A percentile compares a stretch with the other conserved stretches of the same genome.
Evolutionary conservation across 306 rosid species (phyloP).

Genomic region (Casuarina glauca): DNA sequence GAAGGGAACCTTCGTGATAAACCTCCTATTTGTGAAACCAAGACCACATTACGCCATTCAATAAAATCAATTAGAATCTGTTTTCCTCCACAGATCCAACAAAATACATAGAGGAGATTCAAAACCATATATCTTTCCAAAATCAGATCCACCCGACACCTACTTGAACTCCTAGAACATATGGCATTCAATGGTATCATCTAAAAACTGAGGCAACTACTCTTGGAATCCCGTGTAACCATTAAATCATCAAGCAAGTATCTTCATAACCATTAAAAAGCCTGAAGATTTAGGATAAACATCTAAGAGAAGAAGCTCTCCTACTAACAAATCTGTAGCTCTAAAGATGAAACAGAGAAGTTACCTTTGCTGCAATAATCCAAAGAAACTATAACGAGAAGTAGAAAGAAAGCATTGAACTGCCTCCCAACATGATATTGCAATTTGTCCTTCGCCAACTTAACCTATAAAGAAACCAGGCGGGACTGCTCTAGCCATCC

Average conservation of each 20-base stretch:
- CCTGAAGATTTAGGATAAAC: not conserved
- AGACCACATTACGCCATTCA: too few species aligned
- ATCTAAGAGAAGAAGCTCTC: too few species aligned
- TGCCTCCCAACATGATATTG: too few species aligned
- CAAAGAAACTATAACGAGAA: too few species aligned
- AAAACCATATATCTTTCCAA: not conserved
- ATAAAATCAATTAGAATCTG: too few species aligned
- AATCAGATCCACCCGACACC: not conserved
- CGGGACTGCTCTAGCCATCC: not conserved
- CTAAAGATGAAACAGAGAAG: too few species aligned
- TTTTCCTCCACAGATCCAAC: not conserved
- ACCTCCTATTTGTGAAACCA: too few species aligned
- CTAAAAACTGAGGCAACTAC: not conserved
- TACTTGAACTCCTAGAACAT: not conserved
- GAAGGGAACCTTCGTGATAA: too few species aligned
- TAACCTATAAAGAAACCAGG: not conserved
- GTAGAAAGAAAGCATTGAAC: too few species aligned
- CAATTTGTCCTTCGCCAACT: not conserved
- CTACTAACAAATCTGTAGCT: too few species aligned
- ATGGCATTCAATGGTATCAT: not conserved
- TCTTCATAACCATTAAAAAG: not conserved
- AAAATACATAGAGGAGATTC: not conserved
- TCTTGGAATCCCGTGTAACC: not conserved
- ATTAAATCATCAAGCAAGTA: too few species aligned
- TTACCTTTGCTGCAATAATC: too few species aligned